These are phyloP conservation scores for Corymbia citriodora DNA, from an alignment of 441 rosid species.

Conservation along the genomic window DNA sequence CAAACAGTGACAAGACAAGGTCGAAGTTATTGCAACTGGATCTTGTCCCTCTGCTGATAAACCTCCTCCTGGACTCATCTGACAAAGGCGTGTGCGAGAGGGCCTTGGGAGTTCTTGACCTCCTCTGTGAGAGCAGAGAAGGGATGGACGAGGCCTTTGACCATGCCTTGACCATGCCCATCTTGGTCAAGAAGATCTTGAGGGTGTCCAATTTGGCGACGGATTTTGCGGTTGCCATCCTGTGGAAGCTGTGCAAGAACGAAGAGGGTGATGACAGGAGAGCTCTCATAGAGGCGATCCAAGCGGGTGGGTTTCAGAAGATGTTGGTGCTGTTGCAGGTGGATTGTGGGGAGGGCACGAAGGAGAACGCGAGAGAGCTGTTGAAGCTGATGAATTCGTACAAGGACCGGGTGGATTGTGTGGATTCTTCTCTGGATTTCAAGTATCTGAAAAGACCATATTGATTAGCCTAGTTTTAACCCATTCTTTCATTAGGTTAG, in stretches of 20 bases:
- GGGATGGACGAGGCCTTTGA: background rate
- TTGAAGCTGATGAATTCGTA: conserved; percentile 1
- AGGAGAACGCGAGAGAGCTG: background rate
- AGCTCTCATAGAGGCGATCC: conserved; percentile 1
- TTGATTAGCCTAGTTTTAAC: background rate
- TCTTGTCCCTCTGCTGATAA: background rate
- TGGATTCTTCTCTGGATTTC: background rate
- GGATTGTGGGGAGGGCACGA: background rate
- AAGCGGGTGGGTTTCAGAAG: background rate
- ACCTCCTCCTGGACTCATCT: conserved; percentile 2
- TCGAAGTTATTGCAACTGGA: background rate
- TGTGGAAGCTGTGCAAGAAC: conserved; percentile 1
- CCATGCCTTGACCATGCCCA: background rate
- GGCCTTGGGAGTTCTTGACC: background rate
- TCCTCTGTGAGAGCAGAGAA: background rate
- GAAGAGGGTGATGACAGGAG: background rate
- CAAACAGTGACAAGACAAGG: background rate
- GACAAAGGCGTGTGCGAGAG: conserved; percentile 3
- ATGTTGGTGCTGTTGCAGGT: conserved; percentile 6
- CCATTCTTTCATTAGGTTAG: background rate
- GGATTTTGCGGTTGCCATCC: background rate
- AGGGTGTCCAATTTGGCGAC: conserved; percentile 7
- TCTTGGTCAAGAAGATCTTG: conserved; percentile 9
- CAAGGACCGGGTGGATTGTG: background rate
- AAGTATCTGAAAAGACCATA: background rate